Evolutionary conservation across 2,329 filamentous ascomycete genomes (phyloP).

Genomic region (Chalaropsis ovoidea): DNA sequence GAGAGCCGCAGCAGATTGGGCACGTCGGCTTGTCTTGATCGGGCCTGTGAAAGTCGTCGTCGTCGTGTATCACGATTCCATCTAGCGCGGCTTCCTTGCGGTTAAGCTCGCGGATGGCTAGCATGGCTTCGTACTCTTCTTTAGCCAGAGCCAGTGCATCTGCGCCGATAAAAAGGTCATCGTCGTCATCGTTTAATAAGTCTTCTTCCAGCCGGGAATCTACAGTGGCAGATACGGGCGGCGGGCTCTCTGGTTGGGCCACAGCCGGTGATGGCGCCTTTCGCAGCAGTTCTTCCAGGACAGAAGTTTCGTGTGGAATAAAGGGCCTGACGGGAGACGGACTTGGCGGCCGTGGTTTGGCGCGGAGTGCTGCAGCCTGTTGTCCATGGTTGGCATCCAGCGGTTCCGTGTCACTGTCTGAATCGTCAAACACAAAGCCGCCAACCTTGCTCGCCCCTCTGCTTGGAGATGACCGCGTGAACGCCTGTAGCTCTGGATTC

Average conservation of each 20-base stretch:
- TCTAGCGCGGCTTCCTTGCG: constrained; percentile 52
- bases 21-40: constrained; percentile 28
- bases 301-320: constrained; percentile 30
- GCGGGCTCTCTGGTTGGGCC: neutral
- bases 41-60: constrained; percentile 33
- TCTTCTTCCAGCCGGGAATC: neutral
- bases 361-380: neutral
- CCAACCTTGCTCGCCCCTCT: constrained; percentile 26
- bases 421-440: constrained; percentile 60
- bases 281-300: constrained; percentile 21
- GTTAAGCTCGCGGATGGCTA: constrained; percentile 68
- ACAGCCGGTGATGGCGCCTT: neutral
- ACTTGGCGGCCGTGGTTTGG: constrained; percentile 27
- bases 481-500: constrained; percentile 13
- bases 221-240: neutral
- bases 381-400: constrained; percentile 23
- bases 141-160: constrained; percentile 39
- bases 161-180: constrained; percentile 47
- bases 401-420: constrained; percentile 45
- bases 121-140: constrained; percentile 55
- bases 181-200: constrained; percentile 25
- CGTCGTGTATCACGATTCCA: constrained; percentile 32
- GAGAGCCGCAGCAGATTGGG: constrained; percentile 21
- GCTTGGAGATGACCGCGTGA: constrained; percentile 25
- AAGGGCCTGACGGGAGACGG: constrained; percentile 28